Conservation (phyloP, 352 stramenopile genomes). For the Lagenidium sp. region DNA sequence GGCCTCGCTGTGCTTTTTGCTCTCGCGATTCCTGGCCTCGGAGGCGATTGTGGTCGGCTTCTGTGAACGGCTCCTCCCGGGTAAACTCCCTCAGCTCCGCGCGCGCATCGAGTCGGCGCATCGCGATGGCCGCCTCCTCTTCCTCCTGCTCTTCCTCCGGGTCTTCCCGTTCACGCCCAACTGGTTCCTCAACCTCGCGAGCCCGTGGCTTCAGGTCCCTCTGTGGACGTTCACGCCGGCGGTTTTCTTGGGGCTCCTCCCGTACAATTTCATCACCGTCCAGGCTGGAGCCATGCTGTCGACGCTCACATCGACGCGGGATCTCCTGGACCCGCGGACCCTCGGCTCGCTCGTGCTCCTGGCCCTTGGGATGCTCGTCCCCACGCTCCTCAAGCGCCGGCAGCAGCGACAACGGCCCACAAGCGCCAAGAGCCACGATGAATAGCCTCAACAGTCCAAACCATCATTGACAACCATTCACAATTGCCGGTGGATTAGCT, state of each 20-base stretch:
- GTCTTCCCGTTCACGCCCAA: slow-evolving; percentile 82
- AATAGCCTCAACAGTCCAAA: no score
- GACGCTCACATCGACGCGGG: slow-evolving; percentile 48
- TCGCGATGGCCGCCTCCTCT: slow-evolving; percentile 35
- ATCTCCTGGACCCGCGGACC: slow-evolving; percentile 50
- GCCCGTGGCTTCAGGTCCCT: slow-evolving; percentile 68
- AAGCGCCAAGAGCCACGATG: slow-evolving; percentile 8
- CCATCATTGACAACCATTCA: neutral
- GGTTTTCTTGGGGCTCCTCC: slow-evolving; percentile 59
- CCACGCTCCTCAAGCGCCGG: slow-evolving; percentile 37
- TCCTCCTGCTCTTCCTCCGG: slow-evolving; percentile 62
- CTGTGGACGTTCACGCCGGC: slow-evolving; percentile 53
- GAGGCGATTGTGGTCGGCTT: slow-evolving; percentile 45
- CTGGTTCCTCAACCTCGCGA: slow-evolving; percentile 79
- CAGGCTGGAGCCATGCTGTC: slow-evolving; percentile 70
- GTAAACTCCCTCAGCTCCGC: slow-evolving; percentile 42
- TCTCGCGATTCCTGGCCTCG: slow-evolving; percentile 54
- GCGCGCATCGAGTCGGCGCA: slow-evolving; percentile 42
- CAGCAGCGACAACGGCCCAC: no score
- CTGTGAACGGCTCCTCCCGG: slow-evolving; percentile 48
- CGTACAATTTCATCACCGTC: slow-evolving; percentile 81
- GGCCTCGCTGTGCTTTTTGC: slow-evolving; percentile 59
- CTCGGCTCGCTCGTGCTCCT: slow-evolving; percentile 50
- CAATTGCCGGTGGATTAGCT: no score
- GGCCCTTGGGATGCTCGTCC: slow-evolving; percentile 57